Base-by-base conservation (phyloP, 164 flowering plant genomes). In the Magnolia officinalis region DNA sequence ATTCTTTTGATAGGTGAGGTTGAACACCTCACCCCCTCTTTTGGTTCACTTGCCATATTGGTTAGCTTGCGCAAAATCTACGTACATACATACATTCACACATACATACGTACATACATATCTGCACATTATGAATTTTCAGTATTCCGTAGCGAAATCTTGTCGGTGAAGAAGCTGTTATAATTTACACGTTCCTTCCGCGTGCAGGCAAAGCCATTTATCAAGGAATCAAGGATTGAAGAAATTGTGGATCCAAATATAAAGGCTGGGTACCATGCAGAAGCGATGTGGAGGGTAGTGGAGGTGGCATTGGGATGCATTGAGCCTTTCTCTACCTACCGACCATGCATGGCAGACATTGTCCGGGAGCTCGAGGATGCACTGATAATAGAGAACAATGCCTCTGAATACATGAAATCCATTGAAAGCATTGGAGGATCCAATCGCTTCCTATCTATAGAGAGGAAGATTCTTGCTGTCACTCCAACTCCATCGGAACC, bases 291-390 rank as follows among this genome's bases (percentile, higher is more conserved):
- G 90, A 88, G 94, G 80, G 90, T 92, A 72, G 89, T 90, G 52
- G 97, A 90, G 83, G 93, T 84, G 66, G 93, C 94, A 68, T 76
- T 86, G 80, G 75, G 86, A 55, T 89, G 97, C 76, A 85, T 86
- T 6, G 94, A 90, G 81, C 84, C 92, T 70, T 88, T 82, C 81
- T 85, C 93, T 7, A 88, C 89, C 21, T 85, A 89, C 76, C 73
- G 93, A 7, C 97, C 97, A 66, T 77, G 78, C 85, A 92, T 90
- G 93, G 84, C 66, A 18, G 92, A 89, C 83, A 85, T 90, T 50
- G 92, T 90, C n/a, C 80, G 97, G 16, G 97, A 92, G 81, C 86
- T 92, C 20, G 94, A 92, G 85, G 93, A 90, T 80, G 94, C 97
- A 51, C 79, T 92, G 80, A 92, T 92, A 72, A 90, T 90, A 78